These are phyloP conservation scores for Phytophthora niederhauseri DNA, from an alignment of 352 stramenopile species.

Conservation along the genomic window DNA sequence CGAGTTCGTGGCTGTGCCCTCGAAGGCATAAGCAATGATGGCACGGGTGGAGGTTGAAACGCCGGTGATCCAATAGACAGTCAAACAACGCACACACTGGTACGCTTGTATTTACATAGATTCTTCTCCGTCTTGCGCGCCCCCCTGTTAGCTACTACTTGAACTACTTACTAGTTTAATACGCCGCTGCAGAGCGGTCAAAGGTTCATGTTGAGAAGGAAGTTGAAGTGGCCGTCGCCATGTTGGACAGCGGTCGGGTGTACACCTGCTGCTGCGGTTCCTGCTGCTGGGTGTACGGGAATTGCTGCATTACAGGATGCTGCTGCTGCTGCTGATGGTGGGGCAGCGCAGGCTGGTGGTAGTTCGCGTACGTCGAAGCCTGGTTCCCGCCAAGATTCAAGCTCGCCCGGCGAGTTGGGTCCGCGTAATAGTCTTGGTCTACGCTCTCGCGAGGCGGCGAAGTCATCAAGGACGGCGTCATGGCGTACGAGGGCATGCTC, in stretches of 20 bases:
- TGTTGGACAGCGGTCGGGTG: conserved; percentile 30
- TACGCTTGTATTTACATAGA: conserved; percentile 45
- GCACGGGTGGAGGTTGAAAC: background rate
- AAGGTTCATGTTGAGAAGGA: conserved; percentile 39
- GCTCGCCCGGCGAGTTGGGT: conserved; percentile 31
- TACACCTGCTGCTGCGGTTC: conserved; percentile 27
- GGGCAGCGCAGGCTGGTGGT: conserved; percentile 31
- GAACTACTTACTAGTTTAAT: conserved; percentile 40
- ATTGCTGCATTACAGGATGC: conserved; percentile 34
- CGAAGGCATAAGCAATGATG: conserved; percentile 23
- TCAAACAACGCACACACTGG: conserved; percentile 27
- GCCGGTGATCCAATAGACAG: conserved; percentile 13
- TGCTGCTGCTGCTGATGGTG: conserved; percentile 30
- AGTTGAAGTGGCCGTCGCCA: conserved; percentile 32
- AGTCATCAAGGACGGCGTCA: conserved; percentile 26
- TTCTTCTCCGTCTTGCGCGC: conserved; percentile 35
- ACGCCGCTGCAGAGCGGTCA: conserved; percentile 10
- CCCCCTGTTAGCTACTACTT: conserved; percentile 37
- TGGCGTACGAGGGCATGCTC: conserved; percentile 44
- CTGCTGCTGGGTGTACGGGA: conserved; percentile 26
- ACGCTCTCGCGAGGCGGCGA: conserved; percentile 23
- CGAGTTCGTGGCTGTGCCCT: conserved; percentile 68
- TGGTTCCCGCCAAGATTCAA: conserved; percentile 34
- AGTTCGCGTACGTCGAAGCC: conserved; percentile 28
- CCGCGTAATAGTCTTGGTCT: conserved; percentile 35